Base-by-base conservation (phyloP, 2,329 filamentous ascomycete species). In the Xylaria sp. region DNA sequence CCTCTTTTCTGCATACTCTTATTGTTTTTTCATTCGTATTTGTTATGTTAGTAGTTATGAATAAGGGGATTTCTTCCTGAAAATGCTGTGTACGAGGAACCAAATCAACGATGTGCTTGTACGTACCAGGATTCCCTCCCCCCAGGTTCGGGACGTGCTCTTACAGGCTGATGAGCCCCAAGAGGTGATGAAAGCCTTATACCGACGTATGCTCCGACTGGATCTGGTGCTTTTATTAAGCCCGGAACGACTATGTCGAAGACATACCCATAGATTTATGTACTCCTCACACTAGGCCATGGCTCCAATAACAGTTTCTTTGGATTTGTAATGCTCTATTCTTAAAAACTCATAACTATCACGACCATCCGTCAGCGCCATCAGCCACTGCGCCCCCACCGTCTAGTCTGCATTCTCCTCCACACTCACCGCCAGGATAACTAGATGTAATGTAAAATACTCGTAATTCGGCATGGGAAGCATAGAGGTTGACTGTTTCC, bases 261-360 rank as follows among this genome's bases (percentile, higher is more conserved):
- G 15, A 27, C 22, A 60, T 53, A 22, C 10, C 36, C n/a, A 10
- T 22, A 13, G 20, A 22, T 11, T 53, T 20, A 53, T 22, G 29
- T 4, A 22, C 2, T 5, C 10, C 2, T 20, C 17, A 22, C 17
- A 22, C 5, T 9, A n/a, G 31, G 36, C 11, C 7, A 20, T 20
- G 5, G 5, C 3, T 42, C 51, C 20, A 27, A 22, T 47, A 60
- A 60, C 20, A 45, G 9, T 45, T 22, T 45, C 42, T 45, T 9
- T 42, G 22, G 42, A 49, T 59, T 63, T 54, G 13, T 66, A 55
- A 64, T 67, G 39, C 13, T 67, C 54, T 67, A 67, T 67, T n/a
- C 22, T 57, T 42, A 60, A 66, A 66, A 65, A 64, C 9, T 42
- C 27, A 47, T 27, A 33, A 39, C 55, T 55, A 39, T 49, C n/a